phyloP scores from a whole-genome alignment of 129 eudicot genomes.

The Lactuca saligna region DNA sequence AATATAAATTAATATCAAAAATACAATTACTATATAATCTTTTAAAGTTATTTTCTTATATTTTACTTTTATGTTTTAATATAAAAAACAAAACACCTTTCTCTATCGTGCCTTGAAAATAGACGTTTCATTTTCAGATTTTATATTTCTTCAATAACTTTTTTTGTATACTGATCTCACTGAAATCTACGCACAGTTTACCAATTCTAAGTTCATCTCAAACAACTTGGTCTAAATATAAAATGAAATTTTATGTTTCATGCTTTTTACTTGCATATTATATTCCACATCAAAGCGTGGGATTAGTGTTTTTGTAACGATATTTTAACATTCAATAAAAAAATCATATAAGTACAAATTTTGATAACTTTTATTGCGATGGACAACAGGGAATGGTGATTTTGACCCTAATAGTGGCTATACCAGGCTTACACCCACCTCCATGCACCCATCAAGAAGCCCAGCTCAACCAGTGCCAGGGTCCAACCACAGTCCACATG shows the following conservation, averaged over 20 bases:
- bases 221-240: background rate
- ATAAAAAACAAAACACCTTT: background rate
- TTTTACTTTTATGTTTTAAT: too few species aligned
- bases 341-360: background rate
- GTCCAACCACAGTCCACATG: slow-evolving; percentile 55
- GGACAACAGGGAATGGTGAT: slow-evolving; percentile 75
- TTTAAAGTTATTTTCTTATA: too few species aligned
- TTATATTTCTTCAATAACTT: background rate
- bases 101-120: background rate
- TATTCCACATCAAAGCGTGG: background rate
- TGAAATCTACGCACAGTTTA: background rate
- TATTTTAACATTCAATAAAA: background rate
- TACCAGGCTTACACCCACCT: slow-evolving; percentile 60
- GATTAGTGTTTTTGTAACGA: background rate
- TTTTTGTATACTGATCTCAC: background rate
- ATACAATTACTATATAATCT: too few species aligned
- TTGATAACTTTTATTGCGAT: background rate
- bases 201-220: background rate
- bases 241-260: background rate
- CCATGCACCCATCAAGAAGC: slow-evolving; percentile 40
- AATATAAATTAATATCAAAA: too few species aligned
- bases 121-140: background rate
- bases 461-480: slow-evolving; percentile 40
- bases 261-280: too few species aligned
- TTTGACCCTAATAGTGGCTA: slow-evolving; percentile 57